phyloP scores from a whole-genome alignment of 768 basidiomycete genomes.

The Mycena chlorophos region DNA sequence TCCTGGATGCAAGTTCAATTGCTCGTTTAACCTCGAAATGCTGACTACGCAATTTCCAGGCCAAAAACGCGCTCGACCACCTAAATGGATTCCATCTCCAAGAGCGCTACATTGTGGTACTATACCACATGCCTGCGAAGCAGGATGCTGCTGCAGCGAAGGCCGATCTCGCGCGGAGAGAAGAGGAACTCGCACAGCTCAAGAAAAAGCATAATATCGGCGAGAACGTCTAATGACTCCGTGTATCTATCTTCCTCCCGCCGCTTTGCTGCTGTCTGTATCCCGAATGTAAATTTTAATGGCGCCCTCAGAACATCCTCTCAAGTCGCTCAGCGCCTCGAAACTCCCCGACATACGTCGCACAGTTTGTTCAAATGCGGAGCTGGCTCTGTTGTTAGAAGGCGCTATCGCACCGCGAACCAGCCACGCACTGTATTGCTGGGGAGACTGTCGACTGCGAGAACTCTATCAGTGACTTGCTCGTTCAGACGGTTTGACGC shows the following conservation, averaged over 20 bases:
- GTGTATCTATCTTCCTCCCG: conserved; percentile 15
- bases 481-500: neutral
- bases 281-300: conserved; percentile 22
- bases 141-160: conserved; percentile 93
- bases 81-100: conserved; percentile 97
- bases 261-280: conserved; percentile 14
- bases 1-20: conserved; percentile 76
- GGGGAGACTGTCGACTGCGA: conserved; percentile 58
- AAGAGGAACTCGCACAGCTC: conserved; percentile 84
- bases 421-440: conserved; percentile 56
- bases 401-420: conserved; percentile 1
- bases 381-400: conserved; percentile 34
- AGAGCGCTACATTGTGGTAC: conserved; percentile 96
- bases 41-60: conserved; percentile 49
- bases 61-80: conserved; percentile 95
- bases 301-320: conserved; percentile 5
- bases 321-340: conserved; percentile 1
- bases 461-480: conserved; percentile 18
- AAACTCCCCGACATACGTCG: conserved; percentile 43
- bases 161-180: conserved; percentile 86
- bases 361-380: conserved; percentile 63
- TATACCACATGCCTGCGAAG: conserved; percentile 98
- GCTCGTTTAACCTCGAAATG: conserved; percentile 1
- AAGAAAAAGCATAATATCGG: conserved; percentile 88
- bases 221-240: conserved; percentile 50